A percentile compares a stretch with the other conserved stretches of the same genome.
Evolutionary conservation across 805 yeast species (phyloP).

Genomic region (Saccharomycopsis selenospora): DNA sequence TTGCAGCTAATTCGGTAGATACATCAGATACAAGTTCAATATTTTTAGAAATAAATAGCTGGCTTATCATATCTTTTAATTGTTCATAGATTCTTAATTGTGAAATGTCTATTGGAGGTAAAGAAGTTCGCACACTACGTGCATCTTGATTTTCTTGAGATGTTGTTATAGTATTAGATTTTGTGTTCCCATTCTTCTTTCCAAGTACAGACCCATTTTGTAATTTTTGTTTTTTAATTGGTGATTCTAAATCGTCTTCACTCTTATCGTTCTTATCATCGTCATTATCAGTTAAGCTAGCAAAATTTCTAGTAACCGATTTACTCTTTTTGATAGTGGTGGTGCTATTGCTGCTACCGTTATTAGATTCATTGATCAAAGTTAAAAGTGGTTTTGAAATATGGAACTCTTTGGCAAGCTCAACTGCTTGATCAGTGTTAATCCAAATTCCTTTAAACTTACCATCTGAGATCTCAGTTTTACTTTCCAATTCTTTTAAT

Average conservation of each 20-base stretch:
- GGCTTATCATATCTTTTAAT: slow-evolving; percentile 40
- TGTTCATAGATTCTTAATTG: slow-evolving; percentile 30
- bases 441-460: slow-evolving; percentile 21
- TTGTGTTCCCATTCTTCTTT: no score
- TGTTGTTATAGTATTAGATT: slow-evolving; percentile 11
- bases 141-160: background rate
- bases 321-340: slow-evolving; percentile 1
- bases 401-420: slow-evolving; percentile 7
- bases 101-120: slow-evolving; percentile 37
- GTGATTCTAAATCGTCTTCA: slow-evolving; percentile 27
- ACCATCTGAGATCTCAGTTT: slow-evolving; percentile 17
- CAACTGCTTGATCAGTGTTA: slow-evolving; percentile 7
- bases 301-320: slow-evolving; percentile 19
- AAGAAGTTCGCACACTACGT: slow-evolving; percentile 24
- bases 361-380: slow-evolving; percentile 6
- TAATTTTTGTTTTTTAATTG: slow-evolving; percentile 32
- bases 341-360: background rate
- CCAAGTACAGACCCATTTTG: slow-evolving; percentile 30
- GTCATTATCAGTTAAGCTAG: slow-evolving; percentile 31
- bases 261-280: slow-evolving; percentile 22
- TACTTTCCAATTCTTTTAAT: background rate
- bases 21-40: slow-evolving; percentile 27
- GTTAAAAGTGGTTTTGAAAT: slow-evolving; percentile 6
- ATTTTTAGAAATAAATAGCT: slow-evolving; percentile 43
- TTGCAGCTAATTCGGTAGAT: slow-evolving; percentile 25